These are phyloP conservation scores for Umbelopsis vinacea DNA, from an alignment of 192 early-diverging fungal genomes.

Conservation along the genomic window DNA sequence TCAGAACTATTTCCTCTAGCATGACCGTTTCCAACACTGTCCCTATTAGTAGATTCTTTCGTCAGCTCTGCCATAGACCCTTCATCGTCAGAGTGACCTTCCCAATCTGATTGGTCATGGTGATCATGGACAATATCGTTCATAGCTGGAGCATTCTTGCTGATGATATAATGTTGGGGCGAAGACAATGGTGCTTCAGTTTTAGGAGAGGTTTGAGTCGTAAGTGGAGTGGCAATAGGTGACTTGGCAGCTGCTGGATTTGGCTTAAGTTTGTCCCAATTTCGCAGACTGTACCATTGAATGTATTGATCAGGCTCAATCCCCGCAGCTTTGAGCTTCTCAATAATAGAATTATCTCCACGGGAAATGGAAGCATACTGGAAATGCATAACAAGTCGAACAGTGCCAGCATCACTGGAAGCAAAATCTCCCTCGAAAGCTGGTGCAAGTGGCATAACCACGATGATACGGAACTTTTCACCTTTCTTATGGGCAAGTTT, in stretches of 20 bases:
- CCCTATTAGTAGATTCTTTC: not conserved
- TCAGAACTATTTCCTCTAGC: not conserved
- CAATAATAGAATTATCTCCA: conserved; percentile 71
- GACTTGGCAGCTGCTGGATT: not conserved
- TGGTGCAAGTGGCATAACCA: conserved; percentile 83
- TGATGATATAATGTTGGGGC: conserved; percentile 4
- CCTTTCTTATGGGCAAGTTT: conserved; percentile 66
- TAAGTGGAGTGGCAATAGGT: not conserved
- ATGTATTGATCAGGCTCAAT: conserved; percentile 71
- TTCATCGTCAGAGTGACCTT: not conserved
- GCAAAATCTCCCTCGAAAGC: conserved; percentile 84
- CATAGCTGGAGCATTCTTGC: not conserved
- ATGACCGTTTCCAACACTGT: not conserved
- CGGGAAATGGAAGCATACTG: conserved; percentile 80
- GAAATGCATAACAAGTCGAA: conserved; percentile 76
- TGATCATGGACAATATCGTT: not conserved
- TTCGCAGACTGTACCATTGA: conserved; percentile 75
- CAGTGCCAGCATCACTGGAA: conserved; percentile 70
- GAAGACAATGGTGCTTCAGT: not conserved
- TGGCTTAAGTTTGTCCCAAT: conserved; percentile 67
- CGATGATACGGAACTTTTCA: conserved; percentile 77
- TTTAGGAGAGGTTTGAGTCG: not conserved
- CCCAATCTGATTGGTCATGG: not conserved
- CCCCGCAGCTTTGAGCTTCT: conserved; percentile 56
- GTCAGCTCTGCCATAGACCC: conserved; percentile 4